Evolutionary conservation across 495 filamentous ascomycete genomes (phyloP), one percentile per base, ranked within the genome.

Genomic region (Echria macrotheca): DNA sequence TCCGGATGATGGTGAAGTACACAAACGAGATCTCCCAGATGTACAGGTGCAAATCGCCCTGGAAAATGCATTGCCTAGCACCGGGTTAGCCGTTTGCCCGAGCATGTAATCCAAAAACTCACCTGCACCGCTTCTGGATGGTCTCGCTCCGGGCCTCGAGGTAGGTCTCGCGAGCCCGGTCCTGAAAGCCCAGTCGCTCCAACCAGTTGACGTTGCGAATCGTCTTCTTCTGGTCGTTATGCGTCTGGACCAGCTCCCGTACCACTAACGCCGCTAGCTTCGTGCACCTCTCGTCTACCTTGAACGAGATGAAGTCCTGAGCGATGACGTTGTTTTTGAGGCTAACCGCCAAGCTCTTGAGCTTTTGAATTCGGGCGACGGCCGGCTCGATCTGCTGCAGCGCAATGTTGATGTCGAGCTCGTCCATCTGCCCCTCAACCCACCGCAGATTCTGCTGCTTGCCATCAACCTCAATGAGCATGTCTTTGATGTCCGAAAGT

Each of bases 21-120:
- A 96, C 90, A 53, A 86, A 95, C 3, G 93, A 91, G n/a, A 99
- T 77, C 63, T 95, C 86, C 71, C 86, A 95, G 58, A 97, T 90
- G 67, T 99, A 96, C 7, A 87, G 78, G 12, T 84, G 86, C 5
- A 97, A 79, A 57, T 95, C 83, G 26, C 93, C 93, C 65, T 95
- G 89, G 66, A 97, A 96, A 48, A 91, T 83, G 60, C 90, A 94
- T 73, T 90, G 86, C 52, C 89, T 93, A 48, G n/a, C n/a, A n/a
- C n/a, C n/a, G n/a, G n/a, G n/a, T n/a, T n/a, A n/a, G n/a, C n/a
- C n/a, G n/a, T n/a, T n/a, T n/a, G n/a, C n/a, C n/a, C n/a, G n/a
- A n/a, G n/a, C n/a, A n/a, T n/a, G n/a, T n/a, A n/a, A n/a, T n/a
- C n/a, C n/a, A n/a, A n/a, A n/a, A n/a, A 75, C 74, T 46, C 77